Base-by-base conservation (phyloP, 2,329 filamentous ascomycete genomes). In the Alternaria ethzedia region DNA sequence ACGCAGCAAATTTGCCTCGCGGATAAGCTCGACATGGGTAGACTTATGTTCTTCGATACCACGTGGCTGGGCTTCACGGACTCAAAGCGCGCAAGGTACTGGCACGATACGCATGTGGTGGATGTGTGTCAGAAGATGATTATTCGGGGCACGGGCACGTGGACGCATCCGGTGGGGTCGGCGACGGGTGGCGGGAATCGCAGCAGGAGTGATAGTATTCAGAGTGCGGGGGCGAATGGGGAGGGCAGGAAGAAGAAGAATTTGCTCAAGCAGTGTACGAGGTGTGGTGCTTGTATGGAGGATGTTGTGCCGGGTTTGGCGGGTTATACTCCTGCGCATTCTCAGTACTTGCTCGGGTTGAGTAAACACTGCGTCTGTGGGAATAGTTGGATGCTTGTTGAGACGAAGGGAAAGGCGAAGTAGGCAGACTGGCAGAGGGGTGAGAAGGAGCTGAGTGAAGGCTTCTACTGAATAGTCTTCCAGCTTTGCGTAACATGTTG, bases 1-100 rank as follows among this genome's bases (percentile, higher is more conserved):
- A 79, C 54, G 43, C 61, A 56, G 17, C 63, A 68, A 20, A 68
- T 67, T 0, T 82, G 84, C 20, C 85, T 94, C 57, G 84, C 86
- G 44, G 82, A 82, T 6, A 83, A 86, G 58, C 85, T 89, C 11
- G 88, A 96, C 68, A 85, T 88, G 26, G 86, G 89, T 10, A 86
- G 86, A 64, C 83, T 97, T 52, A 92, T 91, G 80, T 91, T 93
- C 79, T 87, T 88, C 52, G 88, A 96, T 75, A 92, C 89, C 59
- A 84, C 84, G 52, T 86, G 92, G 75, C 83, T 96, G 11, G 90
- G 91, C 6, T 82, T 93, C 13, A 85, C 86, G 10, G 86, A 89
- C 57, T 87, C 89, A 63, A 79, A 80, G 13, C 81, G 82, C 17
- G 86, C 85, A 5, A 87, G 88, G 67, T 79, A 85, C 10, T 92